Evolutionary conservation across 441 rosid species (phyloP).

Genomic region (Pelargonium fulgidum): DNA sequence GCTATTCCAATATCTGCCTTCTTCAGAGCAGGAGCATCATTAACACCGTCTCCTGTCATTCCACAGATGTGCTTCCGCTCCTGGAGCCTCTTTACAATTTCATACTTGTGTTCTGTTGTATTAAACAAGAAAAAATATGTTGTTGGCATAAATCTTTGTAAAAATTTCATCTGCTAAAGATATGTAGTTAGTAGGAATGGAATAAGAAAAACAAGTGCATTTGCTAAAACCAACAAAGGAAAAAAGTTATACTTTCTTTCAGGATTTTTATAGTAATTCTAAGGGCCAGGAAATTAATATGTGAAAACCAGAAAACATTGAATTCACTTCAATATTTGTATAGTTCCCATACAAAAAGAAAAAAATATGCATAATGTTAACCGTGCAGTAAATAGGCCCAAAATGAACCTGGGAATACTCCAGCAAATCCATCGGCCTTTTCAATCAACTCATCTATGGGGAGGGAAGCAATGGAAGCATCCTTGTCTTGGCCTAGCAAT

Average conservation of each 20-base stretch:
- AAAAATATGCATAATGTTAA: no score
- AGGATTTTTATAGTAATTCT: no score
- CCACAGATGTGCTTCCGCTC: slow-evolving; percentile 86
- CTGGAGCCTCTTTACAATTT: slow-evolving; percentile 73
- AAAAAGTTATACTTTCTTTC: no score
- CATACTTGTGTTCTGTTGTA: slow-evolving; percentile 66
- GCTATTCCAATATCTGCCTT: slow-evolving; percentile 91
- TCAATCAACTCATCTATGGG: slow-evolving; percentile 82
- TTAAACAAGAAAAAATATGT: background rate
- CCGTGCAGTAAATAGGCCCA: background rate
- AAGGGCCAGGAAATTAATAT: no score
- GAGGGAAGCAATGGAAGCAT: slow-evolving; percentile 57
- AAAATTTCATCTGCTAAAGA: background rate
- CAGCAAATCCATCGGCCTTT: slow-evolving; percentile 90
- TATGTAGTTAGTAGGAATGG: no score
- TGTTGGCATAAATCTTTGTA: background rate
- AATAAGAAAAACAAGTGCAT: no score
- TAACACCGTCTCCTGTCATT: slow-evolving; percentile 96
- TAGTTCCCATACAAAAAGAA: no score
- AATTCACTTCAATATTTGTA: no score
- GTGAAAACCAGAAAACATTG: no score
- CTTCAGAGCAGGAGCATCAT: slow-evolving; percentile 86
- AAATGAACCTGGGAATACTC: slow-evolving; percentile 70
- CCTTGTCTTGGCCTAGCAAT: slow-evolving; percentile 71
- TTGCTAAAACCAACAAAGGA: no score